Percentiles rank a stretch among this genome's conserved stretches.
phyloP scores from a whole-genome alignment of 2,329 filamentous ascomycete genomes.

The Tolypocladium endophyticum region DNA sequence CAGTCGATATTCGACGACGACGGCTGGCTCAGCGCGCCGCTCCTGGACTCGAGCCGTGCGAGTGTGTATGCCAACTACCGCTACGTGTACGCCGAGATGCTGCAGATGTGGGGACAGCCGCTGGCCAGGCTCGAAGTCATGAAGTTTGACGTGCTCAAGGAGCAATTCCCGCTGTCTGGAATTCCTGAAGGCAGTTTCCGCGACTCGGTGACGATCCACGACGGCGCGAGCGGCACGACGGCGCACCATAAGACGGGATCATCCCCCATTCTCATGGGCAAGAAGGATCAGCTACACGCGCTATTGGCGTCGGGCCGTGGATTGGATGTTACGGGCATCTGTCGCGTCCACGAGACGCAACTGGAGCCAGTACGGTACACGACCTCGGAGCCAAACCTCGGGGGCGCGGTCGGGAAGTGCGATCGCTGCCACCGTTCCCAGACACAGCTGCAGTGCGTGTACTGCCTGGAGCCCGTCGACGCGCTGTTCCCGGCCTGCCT shows the following conservation, averaged over 20 bases:
- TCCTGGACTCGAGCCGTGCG: slow-evolving; percentile 42
- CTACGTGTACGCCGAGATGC: slow-evolving; percentile 56
- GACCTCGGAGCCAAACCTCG: slow-evolving; percentile 24
- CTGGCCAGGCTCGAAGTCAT: slow-evolving; percentile 55
- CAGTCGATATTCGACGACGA: slow-evolving; percentile 59
- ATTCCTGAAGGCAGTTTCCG: slow-evolving; percentile 21
- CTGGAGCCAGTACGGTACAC: slow-evolving; percentile 46
- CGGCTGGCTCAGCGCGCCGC: slow-evolving; percentile 49
- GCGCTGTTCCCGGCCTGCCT: slow-evolving; percentile 52
- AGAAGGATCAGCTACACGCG: slow-evolving; percentile 40
- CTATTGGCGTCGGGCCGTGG: slow-evolving; percentile 43
- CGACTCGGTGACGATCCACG: slow-evolving; percentile 25
- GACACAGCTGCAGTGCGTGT: slow-evolving; percentile 49
- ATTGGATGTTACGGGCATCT: slow-evolving; percentile 53
- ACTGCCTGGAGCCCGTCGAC: slow-evolving; percentile 50
- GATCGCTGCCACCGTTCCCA: slow-evolving; percentile 44
- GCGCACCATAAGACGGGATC: slow-evolving; percentile 27
- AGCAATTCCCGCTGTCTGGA: slow-evolving; percentile 21
- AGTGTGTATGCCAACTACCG: slow-evolving; percentile 49
- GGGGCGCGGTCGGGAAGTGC: slow-evolving; percentile 39
- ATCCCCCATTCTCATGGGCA: slow-evolving; percentile 45
- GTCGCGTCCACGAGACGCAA: slow-evolving; percentile 50
- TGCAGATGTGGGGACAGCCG: slow-evolving; percentile 56
- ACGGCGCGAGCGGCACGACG: slow-evolving; percentile 23
- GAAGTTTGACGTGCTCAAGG: slow-evolving; percentile 56